Percentiles rank a stretch among this genome's conserved stretches.
Conservation (phyloP, 768 basidiomycete genomes). For the Candolleomyces eurysporus region DNA sequence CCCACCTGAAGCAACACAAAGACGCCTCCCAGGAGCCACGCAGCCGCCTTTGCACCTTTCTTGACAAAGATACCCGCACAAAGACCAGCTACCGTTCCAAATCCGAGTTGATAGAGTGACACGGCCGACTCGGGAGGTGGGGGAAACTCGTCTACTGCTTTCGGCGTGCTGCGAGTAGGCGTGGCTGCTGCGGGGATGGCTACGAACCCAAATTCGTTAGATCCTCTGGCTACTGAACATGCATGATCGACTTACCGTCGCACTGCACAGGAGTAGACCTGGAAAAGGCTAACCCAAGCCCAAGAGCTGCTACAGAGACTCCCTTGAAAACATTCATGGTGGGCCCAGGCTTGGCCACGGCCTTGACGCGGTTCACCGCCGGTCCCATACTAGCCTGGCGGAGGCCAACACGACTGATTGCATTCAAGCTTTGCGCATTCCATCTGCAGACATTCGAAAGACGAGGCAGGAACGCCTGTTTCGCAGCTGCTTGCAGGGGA, state of each 20-base stretch:
- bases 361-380: background rate
- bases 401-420: background rate
- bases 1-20: slow-evolving; percentile 88
- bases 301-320: slow-evolving; percentile 37
- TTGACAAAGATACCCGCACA: slow-evolving; percentile 94
- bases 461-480: background rate
- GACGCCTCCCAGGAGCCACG: slow-evolving; percentile 85
- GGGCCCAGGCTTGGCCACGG: background rate
- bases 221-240: too few species aligned
- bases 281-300: slow-evolving; percentile 42
- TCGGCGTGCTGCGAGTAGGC: background rate
- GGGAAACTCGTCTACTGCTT: slow-evolving; percentile 22
- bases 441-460: background rate
- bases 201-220: background rate
- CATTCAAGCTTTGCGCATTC: background rate
- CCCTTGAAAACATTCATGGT: slow-evolving; percentile 19
- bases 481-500: background rate
- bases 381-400: background rate
- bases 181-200: background rate
- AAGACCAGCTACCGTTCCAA: slow-evolving; percentile 85
- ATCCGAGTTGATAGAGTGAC: slow-evolving; percentile 78
- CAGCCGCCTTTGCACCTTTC: slow-evolving; percentile 84
- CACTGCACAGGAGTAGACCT: slow-evolving; percentile 42
- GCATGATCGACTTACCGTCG: slow-evolving; percentile 43
- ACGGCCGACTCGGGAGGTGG: slow-evolving; percentile 71